Percentiles rank a stretch among this genome's conserved stretches.
These are phyloP conservation scores for Mediolabrus comicus DNA, from an alignment of 108 stramenopile species.

Conservation along the genomic window DNA sequence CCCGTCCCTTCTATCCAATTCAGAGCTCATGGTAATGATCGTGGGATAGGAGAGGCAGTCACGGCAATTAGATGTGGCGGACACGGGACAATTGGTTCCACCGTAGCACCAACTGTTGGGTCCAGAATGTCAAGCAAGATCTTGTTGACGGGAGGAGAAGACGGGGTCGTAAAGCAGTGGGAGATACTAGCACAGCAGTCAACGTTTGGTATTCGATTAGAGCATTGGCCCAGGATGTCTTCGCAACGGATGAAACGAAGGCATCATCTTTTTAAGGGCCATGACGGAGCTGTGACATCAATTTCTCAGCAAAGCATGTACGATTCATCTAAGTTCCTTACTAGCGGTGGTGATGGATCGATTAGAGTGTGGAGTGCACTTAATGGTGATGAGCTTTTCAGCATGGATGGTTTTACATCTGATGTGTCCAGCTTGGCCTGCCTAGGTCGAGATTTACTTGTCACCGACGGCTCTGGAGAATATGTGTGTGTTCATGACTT, in stretches of 20 bases:
- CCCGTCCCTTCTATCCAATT: slow-evolving; percentile 48
- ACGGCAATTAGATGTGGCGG: slow-evolving; percentile 55
- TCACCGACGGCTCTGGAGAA: slow-evolving; percentile 67
- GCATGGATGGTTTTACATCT: slow-evolving; percentile 63
- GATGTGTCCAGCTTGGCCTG: slow-evolving; percentile 54
- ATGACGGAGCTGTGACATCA: slow-evolving; percentile 48
- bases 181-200: slow-evolving; percentile 40
- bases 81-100: slow-evolving; percentile 36
- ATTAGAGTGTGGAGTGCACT: slow-evolving; percentile 55
- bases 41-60: slow-evolving; percentile 44
- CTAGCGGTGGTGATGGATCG: slow-evolving; percentile 52
- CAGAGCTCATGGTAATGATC: slow-evolving; percentile 44
- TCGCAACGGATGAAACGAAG: slow-evolving; percentile 59
- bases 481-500: slow-evolving; percentile 79
- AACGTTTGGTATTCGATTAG: slow-evolving; percentile 25
- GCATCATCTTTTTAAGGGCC: slow-evolving; percentile 54
- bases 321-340: slow-evolving; percentile 49
- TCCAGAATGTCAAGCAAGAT: slow-evolving; percentile 26
- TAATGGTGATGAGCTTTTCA: slow-evolving; percentile 48
- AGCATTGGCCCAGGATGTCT: slow-evolving; percentile 64
- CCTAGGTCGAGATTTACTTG: slow-evolving; percentile 48
- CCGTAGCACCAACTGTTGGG: not conserved
- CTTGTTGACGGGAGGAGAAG: slow-evolving; percentile 58
- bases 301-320: slow-evolving; percentile 33
- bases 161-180: slow-evolving; percentile 68